Evolutionary conservation across 495 filamentous ascomycete genomes (phyloP).

Genomic region (Immersiella caudata): DNA sequence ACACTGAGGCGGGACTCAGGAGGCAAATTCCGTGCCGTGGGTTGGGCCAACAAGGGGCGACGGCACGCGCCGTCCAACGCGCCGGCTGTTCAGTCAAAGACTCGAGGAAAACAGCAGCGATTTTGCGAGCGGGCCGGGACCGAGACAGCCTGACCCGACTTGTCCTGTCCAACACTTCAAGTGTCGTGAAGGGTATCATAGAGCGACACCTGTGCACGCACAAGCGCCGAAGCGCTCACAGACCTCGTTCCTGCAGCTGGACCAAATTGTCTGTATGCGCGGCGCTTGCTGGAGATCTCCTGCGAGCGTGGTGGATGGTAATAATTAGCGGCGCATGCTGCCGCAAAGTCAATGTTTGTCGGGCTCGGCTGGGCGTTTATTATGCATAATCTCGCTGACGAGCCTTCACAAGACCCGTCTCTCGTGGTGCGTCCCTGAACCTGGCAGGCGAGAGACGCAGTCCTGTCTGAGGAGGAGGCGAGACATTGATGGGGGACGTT

Average conservation of each 20-base stretch:
- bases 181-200: not conserved
- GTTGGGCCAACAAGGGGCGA: not conserved
- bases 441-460: not conserved
- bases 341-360: constrained; percentile 7
- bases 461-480: constrained; percentile 1
- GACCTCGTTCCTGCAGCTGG: constrained; percentile 22
- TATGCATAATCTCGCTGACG: constrained; percentile 14
- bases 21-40: not conserved
- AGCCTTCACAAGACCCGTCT: not conserved
- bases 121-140: not conserved
- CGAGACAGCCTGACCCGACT: not conserved
- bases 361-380: constrained; percentile 14
- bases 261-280: constrained; percentile 10
- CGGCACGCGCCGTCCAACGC: not conserved
- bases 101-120: not conserved
- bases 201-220: not conserved
- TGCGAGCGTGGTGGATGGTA: not conserved
- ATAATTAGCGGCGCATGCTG: constrained; percentile 11
- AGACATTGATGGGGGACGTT: constrained; percentile 14
- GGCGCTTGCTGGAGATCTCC: not conserved
- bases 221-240: constrained; percentile 16
- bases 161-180: constrained; percentile 7
- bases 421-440: not conserved
- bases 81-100: not conserved
- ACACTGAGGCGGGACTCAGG: not conserved